Base-by-base conservation (phyloP, 805 yeast genomes). In the Zygotorulaspora danielsina region DNA sequence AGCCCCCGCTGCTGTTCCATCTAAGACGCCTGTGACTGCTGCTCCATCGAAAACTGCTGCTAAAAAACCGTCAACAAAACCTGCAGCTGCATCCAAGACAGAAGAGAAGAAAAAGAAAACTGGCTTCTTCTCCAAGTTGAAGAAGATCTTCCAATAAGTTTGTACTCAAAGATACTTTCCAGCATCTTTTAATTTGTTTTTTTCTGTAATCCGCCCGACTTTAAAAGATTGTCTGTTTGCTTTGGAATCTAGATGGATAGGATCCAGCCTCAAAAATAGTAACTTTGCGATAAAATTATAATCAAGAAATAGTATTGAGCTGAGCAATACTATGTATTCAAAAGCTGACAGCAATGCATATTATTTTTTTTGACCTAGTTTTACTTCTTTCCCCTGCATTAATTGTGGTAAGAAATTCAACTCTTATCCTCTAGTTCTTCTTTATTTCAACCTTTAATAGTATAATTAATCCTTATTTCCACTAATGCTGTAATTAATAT, bases 81-180 rank as follows among this genome's bases (percentile, higher is more conserved):
- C 44, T 3, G 26, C 38, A 4, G n/a, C 44, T 5, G 25, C 36
- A 22, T 29, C 44, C 9, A 42, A 41, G 15, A 22, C 25, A 28
- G 39, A 38, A 19, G 42, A 48, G n/a, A 39, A 44, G 30, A 44
- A 44, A 32, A 46, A 46, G 42, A 48, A 46, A 29, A 33, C 28
- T 8, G 50, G 52, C 22, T 44, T 48, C 29, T 46, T 47, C 33
- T 20, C 41, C 25, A 48, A 44, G 18, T 21, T 48, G 11, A 48
- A 48, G 32, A 48, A 40, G 16, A 33, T 48, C 15, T 37, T 48
- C 11, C 32, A 38, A 9, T 44, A 13, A 39, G 5, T 4, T 29
- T 17, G 17, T 17, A n/a, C n/a, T n/a, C n/a, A n/a, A n/a, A n/a
- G n/a, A n/a, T n/a, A n/a, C n/a, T n/a, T n/a, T n/a, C n/a, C n/a